These are phyloP conservation scores for Apophysomyces trapeziformis DNA, from an alignment of 371 early-diverging fungal genomes.

Conservation along the genomic window DNA sequence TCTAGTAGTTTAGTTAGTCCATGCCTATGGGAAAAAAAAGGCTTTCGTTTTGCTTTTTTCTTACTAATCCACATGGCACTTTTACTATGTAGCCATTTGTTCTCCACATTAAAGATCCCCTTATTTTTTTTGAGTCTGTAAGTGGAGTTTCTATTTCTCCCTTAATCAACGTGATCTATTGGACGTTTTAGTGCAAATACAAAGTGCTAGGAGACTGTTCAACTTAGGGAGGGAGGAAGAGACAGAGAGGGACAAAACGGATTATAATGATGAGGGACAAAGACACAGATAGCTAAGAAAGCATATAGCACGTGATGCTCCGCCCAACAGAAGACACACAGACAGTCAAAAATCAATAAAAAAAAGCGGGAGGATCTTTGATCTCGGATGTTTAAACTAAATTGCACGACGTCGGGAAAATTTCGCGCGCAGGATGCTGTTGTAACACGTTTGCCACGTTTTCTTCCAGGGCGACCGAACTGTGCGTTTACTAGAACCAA, in stretches of 20 bases:
- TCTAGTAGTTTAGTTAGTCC: no score
- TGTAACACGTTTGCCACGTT: constrained; percentile 2
- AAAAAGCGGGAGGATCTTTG: background rate
- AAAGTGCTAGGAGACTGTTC: constrained; percentile 1
- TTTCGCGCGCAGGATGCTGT: constrained; percentile 4
- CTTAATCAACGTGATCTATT: background rate
- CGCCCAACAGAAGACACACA: background rate
- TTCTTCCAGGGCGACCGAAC: background rate
- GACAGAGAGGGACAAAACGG: no score
- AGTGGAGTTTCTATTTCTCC: constrained; percentile 3
- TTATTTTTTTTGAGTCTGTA: no score
- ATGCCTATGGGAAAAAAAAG: no score
- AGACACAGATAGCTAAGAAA: no score
- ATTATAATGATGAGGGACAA: no score
- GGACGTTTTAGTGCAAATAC: background rate
- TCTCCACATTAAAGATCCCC: no score
- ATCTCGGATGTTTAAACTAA: background rate
- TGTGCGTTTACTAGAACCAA: background rate
- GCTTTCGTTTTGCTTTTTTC: no score
- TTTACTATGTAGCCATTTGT: no score
- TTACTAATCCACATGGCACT: background rate
- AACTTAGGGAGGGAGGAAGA: background rate
- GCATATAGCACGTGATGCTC: background rate
- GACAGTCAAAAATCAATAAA: background rate
- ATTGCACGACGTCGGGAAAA: background rate